phyloP scores from a whole-genome alignment of 768 basidiomycete genomes.

The Termitomyces sp. region DNA sequence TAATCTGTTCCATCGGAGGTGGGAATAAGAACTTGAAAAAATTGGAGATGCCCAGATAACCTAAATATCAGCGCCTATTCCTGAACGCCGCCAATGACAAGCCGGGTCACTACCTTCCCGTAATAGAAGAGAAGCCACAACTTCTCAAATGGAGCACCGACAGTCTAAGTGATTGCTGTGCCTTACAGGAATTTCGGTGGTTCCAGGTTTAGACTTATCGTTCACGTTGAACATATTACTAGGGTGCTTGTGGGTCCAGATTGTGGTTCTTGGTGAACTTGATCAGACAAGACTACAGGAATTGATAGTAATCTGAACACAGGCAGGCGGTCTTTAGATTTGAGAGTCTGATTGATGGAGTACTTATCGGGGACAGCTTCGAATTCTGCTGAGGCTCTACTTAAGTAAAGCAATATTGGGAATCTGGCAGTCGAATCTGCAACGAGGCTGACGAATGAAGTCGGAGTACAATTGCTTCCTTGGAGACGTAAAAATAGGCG shows the following conservation, averaged over 20 bases:
- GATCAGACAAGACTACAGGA: background rate
- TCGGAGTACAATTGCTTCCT: background rate
- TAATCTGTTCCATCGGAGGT: background rate
- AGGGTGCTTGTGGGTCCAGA: too few relatives aligned
- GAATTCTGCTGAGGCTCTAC: too few relatives aligned
- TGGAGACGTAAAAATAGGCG: conserved; percentile 1
- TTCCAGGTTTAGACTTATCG: background rate
- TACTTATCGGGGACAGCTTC: too few relatives aligned
- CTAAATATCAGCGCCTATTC: background rate
- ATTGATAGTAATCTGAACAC: background rate
- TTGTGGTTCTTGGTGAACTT: background rate
- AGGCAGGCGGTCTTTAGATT: too few relatives aligned
- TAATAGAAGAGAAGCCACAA: conserved; percentile 4
- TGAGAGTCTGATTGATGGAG: too few relatives aligned
- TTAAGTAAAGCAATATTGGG: background rate
- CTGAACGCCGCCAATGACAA: background rate
- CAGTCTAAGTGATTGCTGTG: background rate
- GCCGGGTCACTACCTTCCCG: background rate
- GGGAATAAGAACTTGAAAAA: background rate
- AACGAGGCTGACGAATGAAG: background rate
- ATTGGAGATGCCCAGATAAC: background rate
- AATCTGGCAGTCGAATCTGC: background rate
- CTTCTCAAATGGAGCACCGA: background rate
- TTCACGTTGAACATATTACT: background rate
- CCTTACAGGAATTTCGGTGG: too few relatives aligned